phyloP scores from a whole-genome alignment of 2,329 filamentous ascomycete species.

The Acephala macrosclerotiorum region DNA sequence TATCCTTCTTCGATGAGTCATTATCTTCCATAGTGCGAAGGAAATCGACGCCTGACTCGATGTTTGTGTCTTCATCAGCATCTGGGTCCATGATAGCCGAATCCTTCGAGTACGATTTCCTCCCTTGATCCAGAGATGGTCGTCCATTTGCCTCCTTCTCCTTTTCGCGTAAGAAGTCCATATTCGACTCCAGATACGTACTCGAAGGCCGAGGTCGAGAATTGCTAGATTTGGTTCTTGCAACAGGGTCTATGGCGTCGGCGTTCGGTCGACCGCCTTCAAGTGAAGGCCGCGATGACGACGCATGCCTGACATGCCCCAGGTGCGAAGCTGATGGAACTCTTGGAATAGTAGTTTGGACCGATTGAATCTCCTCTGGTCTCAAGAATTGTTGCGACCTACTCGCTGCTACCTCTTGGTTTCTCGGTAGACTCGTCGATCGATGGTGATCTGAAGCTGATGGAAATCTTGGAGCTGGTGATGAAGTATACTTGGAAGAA shows the following conservation, averaged over 20 bases:
- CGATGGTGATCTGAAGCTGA: constrained; percentile 50
- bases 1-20: constrained; percentile 58
- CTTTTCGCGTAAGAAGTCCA: constrained; percentile 82
- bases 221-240: constrained; percentile 71
- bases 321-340: constrained; percentile 46
- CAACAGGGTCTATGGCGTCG: constrained; percentile 66
- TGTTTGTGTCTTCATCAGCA: constrained; percentile 62
- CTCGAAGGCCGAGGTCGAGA: constrained; percentile 77
- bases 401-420: constrained; percentile 32
- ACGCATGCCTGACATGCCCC: constrained; percentile 50
- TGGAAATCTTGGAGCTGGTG: constrained; percentile 39
- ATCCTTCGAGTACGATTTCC: constrained; percentile 38
- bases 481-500: constrained; percentile 36
- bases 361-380: constrained; percentile 34
- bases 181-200: constrained; percentile 81
- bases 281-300: constrained; percentile 70
- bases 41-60: constrained; percentile 84
- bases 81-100: constrained; percentile 47
- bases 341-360: constrained; percentile 32
- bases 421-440: constrained; percentile 57
- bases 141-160: constrained; percentile 68
- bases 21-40: constrained; percentile 77
- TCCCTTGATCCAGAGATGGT: constrained; percentile 43
- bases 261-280: constrained; percentile 72
- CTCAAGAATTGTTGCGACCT: constrained; percentile 32